Evolutionary conservation across 441 rosid species (phyloP).

Genomic region (Populus hybrid): DNA sequence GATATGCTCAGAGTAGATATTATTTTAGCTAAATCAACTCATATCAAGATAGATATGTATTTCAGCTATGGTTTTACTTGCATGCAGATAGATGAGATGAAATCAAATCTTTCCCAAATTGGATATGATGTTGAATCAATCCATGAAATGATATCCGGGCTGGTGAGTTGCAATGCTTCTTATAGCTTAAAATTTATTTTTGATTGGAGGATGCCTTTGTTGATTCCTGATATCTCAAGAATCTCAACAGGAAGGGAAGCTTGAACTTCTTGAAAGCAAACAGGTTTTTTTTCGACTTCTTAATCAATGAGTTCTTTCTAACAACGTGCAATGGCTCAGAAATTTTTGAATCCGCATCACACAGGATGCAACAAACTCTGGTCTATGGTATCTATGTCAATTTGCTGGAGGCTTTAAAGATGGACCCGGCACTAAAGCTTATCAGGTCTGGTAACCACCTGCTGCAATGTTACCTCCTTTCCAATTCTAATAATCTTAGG

Average conservation of each 20-base stretch:
- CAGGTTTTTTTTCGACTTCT: constrained; percentile 41
- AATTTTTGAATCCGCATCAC: constrained; percentile 7
- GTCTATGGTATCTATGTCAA: constrained; percentile 76
- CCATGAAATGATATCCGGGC: constrained; percentile 66
- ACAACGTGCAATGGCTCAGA: constrained; percentile 1
- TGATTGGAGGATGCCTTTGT: constrained; percentile 3
- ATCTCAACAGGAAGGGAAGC: constrained; percentile 73
- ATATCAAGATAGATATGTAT: not conserved
- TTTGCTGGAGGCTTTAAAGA: constrained; percentile 56
- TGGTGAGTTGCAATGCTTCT: constrained; percentile 51
- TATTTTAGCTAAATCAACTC: not conserved
- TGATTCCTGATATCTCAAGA: constrained; percentile 21
- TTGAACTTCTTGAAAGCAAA: constrained; percentile 71
- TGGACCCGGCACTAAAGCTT: constrained; percentile 34
- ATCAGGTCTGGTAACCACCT: constrained; percentile 40
- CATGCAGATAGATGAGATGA: constrained; percentile 68
- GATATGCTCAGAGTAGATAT: not conserved
- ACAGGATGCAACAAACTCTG: constrained; percentile 75
- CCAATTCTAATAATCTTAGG: not conserved
- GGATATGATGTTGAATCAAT: constrained; percentile 67
- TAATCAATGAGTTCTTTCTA: constrained; percentile 11
- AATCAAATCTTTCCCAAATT: constrained; percentile 68
- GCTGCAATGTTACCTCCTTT: not conserved
- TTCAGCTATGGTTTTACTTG: constrained; percentile 11
- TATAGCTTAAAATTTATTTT: not conserved